Evolutionary conservation across 768 basidiomycete species (phyloP).

Genomic region (Ramaria sp.): DNA sequence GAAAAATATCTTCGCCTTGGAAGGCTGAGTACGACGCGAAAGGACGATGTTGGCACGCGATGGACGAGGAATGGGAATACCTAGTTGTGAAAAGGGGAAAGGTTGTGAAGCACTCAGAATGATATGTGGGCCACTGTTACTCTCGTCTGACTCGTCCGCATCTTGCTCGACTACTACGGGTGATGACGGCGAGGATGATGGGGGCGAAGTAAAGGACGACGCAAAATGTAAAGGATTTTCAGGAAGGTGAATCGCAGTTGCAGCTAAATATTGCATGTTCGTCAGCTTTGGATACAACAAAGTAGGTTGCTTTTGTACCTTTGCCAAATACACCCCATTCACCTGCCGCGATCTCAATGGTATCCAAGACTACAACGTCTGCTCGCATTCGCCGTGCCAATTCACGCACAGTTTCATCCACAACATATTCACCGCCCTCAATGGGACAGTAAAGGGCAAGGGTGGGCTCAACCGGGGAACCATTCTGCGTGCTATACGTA

Average conservation of each 20-base stretch:
- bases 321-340: constrained; percentile 79
- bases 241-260: constrained; percentile 53
- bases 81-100: constrained; percentile 16
- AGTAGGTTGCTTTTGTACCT: constrained; percentile 30
- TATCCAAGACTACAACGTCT: constrained; percentile 78
- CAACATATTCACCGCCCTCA: constrained; percentile 75
- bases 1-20: constrained; percentile 63
- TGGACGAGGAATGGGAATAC: constrained; percentile 24
- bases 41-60: constrained; percentile 15
- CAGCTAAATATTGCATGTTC: constrained; percentile 40
- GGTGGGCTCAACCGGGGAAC: constrained; percentile 61
- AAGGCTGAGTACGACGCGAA: constrained; percentile 31
- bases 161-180: constrained; percentile 27
- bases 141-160: constrained; percentile 28
- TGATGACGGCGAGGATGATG: constrained; percentile 16
- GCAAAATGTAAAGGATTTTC: constrained; percentile 70
- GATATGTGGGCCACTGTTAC: constrained; percentile 13
- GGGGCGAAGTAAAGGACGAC: constrained; percentile 20
- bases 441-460: constrained; percentile 83
- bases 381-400: constrained; percentile 62
- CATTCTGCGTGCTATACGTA: constrained; percentile 42
- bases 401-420: constrained; percentile 71
- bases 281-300: background rate
- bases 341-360: constrained; percentile 78
- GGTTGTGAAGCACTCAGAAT: constrained; percentile 7